Base-by-base conservation (phyloP, 129 eudicot species). In the Pulicaria dysenterica region DNA sequence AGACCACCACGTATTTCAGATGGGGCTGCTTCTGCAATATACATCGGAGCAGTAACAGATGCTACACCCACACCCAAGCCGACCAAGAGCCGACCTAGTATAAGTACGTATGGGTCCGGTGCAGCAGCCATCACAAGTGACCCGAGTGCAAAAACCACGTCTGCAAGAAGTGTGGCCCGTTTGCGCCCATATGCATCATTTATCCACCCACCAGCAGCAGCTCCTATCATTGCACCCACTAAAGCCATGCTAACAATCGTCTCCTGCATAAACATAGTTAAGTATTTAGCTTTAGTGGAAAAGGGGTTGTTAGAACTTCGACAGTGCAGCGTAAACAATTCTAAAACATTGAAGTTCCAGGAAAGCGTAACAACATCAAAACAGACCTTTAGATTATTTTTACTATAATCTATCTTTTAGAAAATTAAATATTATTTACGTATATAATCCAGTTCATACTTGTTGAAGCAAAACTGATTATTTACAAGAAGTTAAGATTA, bases 171-270 rank as follows among this genome's bases (percentile, higher is more conserved):
- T 58, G 97, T 90, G 48, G 99, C 99, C 62, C 81, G 85, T 69
- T 88, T 94, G 50, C 99, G 96, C 63, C 99, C 99, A 54, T 83
- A 94, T 66, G 74, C 59, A 69, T 94, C 99, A 71, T 86, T 94
- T 59, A 94, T 64, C 99, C 91, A 90, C 40, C 99, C 99, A 8
- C 88, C 99, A 62, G 70, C 69, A n/a, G 88, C 89, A 43, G 99
- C 89, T 70, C 99, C 99, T 50, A 94, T 83, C 79, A 94, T 90
- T 68, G 99, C 99, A 67, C 97, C 99, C 6, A 94, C 99, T 73
- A 90, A 68, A 78, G 97, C 99, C 99, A 94, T 94, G 85, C 97
- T 94, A 9, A 94, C 99, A 61, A 94, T 94, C 45, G 99, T 94
- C 82, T 94, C 97, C 99, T 94, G 82, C 46, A 63, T 44, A 16